Evolutionary conservation across 768 basidiomycete genomes (phyloP).

Genomic region (Phylloporus arenicola): DNA sequence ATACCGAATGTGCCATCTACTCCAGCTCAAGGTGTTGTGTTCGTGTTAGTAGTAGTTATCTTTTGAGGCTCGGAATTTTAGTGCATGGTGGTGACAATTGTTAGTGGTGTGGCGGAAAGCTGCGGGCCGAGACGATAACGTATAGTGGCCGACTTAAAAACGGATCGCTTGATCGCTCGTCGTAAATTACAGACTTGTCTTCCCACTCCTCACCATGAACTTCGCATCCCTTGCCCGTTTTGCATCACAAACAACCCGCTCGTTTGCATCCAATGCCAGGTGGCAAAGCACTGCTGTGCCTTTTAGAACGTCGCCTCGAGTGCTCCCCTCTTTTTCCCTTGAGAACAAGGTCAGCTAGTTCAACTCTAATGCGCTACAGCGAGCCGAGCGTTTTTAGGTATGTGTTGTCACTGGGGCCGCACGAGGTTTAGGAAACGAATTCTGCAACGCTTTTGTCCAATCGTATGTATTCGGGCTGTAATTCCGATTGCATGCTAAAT

Average conservation of each 20-base stretch:
- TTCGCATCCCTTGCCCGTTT: constrained; percentile 24
- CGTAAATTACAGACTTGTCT: constrained; percentile 10
- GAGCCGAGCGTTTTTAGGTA: constrained; percentile 44
- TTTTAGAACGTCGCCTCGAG: constrained; percentile 34
- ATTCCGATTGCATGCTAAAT: not conserved
- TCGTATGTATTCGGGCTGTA: not conserved
- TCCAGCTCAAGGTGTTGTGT: no score
- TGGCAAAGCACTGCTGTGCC: constrained; percentile 25
- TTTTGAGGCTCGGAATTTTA: no score
- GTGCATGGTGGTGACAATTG: no score
- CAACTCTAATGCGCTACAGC: not conserved
- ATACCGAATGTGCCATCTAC: no score
- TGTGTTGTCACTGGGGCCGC: constrained; percentile 93
- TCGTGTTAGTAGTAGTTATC: no score
- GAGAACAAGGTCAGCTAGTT: constrained; percentile 54
- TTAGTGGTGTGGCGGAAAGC: not conserved
- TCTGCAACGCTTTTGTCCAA: constrained; percentile 77
- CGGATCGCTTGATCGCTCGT: constrained; percentile 11
- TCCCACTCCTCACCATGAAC: constrained; percentile 24
- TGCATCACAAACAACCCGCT: constrained; percentile 9
- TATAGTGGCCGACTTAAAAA: constrained; percentile 16
- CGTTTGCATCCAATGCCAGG: constrained; percentile 15
- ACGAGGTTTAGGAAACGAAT: constrained; percentile 83
- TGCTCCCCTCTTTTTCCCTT: constrained; percentile 75
- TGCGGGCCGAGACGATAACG: constrained; percentile 6